Percentiles rank a stretch among this genome's conserved stretches.
phyloP scores from a whole-genome alignment of 1,284 basidiomycete species.

The Phellopilus nigrolimitatus region DNA sequence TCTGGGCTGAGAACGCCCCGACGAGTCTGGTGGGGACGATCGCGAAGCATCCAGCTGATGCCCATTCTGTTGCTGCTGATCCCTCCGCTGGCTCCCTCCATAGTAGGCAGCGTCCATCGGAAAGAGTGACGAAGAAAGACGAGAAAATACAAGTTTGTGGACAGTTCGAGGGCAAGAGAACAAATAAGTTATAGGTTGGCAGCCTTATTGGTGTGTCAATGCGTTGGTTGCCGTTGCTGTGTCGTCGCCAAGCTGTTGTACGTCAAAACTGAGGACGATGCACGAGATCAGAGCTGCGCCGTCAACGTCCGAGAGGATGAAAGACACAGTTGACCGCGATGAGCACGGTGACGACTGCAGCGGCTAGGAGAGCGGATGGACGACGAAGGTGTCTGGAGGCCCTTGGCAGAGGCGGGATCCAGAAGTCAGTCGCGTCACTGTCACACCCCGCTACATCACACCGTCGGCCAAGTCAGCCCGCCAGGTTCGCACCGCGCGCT shows the following conservation, averaged over 20 bases:
- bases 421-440: not conserved
- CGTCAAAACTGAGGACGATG: constrained; percentile 5
- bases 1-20: constrained; percentile 1
- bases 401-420: not conserved
- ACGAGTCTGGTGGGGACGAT: constrained; percentile 8
- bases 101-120: constrained; percentile 1
- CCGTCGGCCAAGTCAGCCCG: too few species aligned
- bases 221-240: constrained; percentile 13
- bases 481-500: too few species aligned
- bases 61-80: constrained; percentile 10
- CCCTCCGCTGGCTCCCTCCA: constrained; percentile 4
- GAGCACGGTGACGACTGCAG: constrained; percentile 1
- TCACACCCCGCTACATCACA: too few species aligned
- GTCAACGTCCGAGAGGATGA: not conserved
- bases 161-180: constrained; percentile 5
- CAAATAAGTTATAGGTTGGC: constrained; percentile 12
- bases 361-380: not conserved
- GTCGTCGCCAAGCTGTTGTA: constrained; percentile 12
- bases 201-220: constrained; percentile 9
- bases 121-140: constrained; percentile 3
- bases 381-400: not conserved
- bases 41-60: constrained; percentile 17
- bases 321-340: too few species aligned
- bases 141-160: not conserved
- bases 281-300: not conserved